Percentiles rank a stretch among this genome's conserved stretches.
phyloP scores from a whole-genome alignment of 306 rosid genomes.

The Pterocarpus santalinus region DNA sequence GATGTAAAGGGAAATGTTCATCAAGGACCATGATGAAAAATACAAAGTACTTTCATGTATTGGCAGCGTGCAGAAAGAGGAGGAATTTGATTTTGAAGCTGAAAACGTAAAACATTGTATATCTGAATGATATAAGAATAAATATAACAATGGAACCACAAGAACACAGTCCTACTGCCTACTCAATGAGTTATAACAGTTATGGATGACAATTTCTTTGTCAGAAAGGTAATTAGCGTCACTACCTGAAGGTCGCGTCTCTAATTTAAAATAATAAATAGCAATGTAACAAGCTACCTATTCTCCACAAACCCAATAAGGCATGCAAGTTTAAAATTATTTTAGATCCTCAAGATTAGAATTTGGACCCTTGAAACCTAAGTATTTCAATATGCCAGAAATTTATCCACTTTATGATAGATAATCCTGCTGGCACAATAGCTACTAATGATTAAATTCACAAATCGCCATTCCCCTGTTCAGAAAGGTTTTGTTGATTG shows the following conservation, averaged over 20 bases:
- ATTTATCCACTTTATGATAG: conserved; percentile 32
- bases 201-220: conserved; percentile 22
- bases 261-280: conserved; percentile 14
- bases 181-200: background rate
- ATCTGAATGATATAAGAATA: background rate
- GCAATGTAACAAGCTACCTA: conserved; percentile 23
- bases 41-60: too few relatives aligned
- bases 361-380: conserved; percentile 23
- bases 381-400: conserved; percentile 43
- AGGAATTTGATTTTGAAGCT: too few relatives aligned
- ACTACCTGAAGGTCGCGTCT: background rate
- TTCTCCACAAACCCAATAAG: conserved; percentile 39
- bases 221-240: conserved; percentile 31
- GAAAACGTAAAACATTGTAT: too few relatives aligned
- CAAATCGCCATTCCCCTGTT: conserved; percentile 26
- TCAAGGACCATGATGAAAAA: too few relatives aligned
- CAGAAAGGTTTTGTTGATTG: conserved; percentile 39
- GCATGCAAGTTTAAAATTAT: conserved; percentile 38
- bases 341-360: conserved; percentile 35
- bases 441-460: conserved; percentile 10
- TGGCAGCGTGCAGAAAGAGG: too few relatives aligned
- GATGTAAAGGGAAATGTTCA: too few relatives aligned
- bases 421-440: conserved; percentile 26
- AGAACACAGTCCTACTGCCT: background rate
- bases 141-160: background rate